phyloP scores from a whole-genome alignment of 148 eudicot species.

The Euryodendron excelsum region DNA sequence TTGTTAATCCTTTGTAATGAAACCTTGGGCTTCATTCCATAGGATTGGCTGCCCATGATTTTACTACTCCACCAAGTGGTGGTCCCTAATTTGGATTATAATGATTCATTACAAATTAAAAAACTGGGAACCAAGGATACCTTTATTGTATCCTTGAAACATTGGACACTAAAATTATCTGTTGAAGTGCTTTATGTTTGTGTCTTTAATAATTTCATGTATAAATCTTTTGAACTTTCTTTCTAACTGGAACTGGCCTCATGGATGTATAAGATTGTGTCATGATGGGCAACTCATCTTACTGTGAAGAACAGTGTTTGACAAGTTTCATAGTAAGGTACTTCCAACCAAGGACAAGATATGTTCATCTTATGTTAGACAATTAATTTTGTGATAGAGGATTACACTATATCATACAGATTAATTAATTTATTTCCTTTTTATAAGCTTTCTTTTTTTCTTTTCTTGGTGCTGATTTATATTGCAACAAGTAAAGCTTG shows the following conservation, averaged over 20 bases:
- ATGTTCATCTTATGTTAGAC: neutral
- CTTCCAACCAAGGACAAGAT: neutral
- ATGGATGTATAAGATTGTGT: neutral
- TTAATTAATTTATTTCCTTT: neutral
- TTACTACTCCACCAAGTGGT: neutral
- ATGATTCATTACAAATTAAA: neutral
- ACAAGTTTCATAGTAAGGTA: neutral
- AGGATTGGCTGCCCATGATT: neutral
- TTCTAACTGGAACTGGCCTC: neutral
- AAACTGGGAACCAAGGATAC: neutral
- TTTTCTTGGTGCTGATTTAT: conserved; percentile 3
- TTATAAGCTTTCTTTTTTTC: neutral
- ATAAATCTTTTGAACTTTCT: neutral
- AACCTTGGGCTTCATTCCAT: neutral
- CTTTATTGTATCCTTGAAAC: neutral
- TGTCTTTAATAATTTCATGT: neutral
- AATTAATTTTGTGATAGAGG: neutral
- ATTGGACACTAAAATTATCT: neutral
- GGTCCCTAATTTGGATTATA: neutral
- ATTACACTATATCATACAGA: neutral
- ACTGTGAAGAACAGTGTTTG: neutral
- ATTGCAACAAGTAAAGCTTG: neutral
- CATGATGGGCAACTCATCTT: neutral
- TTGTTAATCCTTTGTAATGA: neutral
- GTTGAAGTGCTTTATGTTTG: neutral